These are phyloP conservation scores for Vicia sativa DNA, from an alignment of 306 rosid species.

Conservation along the genomic window DNA sequence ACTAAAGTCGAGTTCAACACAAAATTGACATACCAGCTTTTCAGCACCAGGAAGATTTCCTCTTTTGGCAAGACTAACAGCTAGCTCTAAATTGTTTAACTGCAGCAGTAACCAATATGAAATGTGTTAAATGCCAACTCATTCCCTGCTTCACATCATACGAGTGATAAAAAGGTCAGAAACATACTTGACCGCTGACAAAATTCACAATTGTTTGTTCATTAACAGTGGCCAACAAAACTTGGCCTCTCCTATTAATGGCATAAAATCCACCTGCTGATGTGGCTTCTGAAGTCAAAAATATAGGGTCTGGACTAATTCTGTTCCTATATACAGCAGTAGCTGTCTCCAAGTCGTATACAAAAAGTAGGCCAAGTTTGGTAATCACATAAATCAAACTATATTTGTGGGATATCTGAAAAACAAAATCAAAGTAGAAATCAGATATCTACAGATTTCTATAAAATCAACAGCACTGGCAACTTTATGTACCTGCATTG, in stretches of 20 bases:
- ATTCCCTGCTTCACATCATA: slow-evolving; percentile 28
- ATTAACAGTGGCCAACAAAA: slow-evolving; percentile 96
- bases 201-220: slow-evolving; percentile 94
- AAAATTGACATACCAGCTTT: slow-evolving; percentile 68
- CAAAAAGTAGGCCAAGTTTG: slow-evolving; percentile 96
- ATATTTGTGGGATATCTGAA: slow-evolving; percentile 96
- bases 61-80: slow-evolving; percentile 97
- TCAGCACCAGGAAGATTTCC: slow-evolving; percentile 99
- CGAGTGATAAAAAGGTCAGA: slow-evolving; percentile 26
- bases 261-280: slow-evolving; percentile 94
- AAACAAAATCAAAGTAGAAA: slow-evolving; percentile 22
- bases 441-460: slow-evolving; percentile 34
- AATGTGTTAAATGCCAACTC: slow-evolving; percentile 16
- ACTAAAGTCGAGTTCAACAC: slow-evolving; percentile 11
- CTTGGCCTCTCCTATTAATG: slow-evolving; percentile 97
- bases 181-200: slow-evolving; percentile 92
- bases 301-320: slow-evolving; percentile 98
- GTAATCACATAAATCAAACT: slow-evolving; percentile 95
- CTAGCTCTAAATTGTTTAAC: slow-evolving; percentile 98
- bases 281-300: slow-evolving; percentile 96
- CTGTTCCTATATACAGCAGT: slow-evolving; percentile 97
- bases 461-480: slow-evolving; percentile 24
- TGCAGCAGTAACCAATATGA: slow-evolving; percentile 38
- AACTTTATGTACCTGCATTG: slow-evolving; percentile 85
- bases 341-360: slow-evolving; percentile 98